Evolutionary conservation across 1,139 yeast genomes (phyloP).

Genomic region (Taiozyma sp.): DNA sequence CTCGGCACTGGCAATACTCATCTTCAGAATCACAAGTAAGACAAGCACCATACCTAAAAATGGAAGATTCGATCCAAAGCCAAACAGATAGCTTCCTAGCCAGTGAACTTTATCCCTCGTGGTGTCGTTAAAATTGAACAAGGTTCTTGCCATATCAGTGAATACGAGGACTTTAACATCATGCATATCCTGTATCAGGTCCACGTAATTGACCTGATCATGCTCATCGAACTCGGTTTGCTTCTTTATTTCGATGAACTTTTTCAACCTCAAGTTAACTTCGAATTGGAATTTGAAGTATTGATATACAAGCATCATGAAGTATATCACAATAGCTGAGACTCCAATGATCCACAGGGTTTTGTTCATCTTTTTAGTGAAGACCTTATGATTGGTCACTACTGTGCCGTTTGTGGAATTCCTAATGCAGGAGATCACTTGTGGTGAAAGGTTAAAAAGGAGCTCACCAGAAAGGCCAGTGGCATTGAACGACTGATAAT

Average conservation of each 20-base stretch:
- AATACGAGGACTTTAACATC: constrained; percentile 2
- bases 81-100: constrained; percentile 2
- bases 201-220: constrained; percentile 2
- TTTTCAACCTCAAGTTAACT: neutral
- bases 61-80: constrained; percentile 1
- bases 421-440: neutral
- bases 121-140: neutral
- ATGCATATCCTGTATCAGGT: constrained; percentile 1
- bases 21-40: neutral
- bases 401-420: neutral
- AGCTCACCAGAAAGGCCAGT: neutral
- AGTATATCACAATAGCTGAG: neutral
- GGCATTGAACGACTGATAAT: neutral
- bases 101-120: constrained; percentile 1
- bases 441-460: neutral
- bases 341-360: neutral
- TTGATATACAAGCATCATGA: constrained; percentile 5
- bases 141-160: neutral
- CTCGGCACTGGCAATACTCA: neutral
- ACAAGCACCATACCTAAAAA: neutral
- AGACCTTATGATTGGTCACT: neutral
- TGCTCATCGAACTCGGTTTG: neutral
- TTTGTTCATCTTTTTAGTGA: neutral
- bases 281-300: constrained; percentile 10
- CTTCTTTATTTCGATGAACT: constrained; percentile 3